These are phyloP conservation scores for Vicia sativa DNA, from an alignment of 306 rosid species.

Conservation along the genomic window DNA sequence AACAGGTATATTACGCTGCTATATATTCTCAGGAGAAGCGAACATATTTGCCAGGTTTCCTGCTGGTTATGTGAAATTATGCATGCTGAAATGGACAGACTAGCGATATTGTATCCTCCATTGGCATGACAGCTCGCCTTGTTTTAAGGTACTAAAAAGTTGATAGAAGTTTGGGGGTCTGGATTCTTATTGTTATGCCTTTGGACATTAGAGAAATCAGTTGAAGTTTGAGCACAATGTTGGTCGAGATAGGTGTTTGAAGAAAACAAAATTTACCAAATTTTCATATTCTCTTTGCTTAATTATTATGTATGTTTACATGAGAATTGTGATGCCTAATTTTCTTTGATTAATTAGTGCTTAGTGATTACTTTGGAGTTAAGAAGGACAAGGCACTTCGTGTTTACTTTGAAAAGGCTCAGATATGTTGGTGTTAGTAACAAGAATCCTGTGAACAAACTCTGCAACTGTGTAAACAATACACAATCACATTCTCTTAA, in stretches of 20 bases:
- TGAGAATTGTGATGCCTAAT: constrained; percentile 8
- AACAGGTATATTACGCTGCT: constrained; percentile 15
- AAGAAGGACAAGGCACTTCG: too few species aligned
- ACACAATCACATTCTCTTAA: background rate
- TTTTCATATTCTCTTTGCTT: background rate
- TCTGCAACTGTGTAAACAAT: background rate
- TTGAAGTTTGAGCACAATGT: constrained; percentile 7
- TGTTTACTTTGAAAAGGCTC: background rate
- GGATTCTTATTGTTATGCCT: constrained; percentile 21
- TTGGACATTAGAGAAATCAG: background rate
- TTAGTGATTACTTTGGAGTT: too few species aligned
- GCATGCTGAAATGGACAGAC: constrained; percentile 7
- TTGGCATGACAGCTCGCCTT: background rate
- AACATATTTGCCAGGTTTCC: constrained; percentile 11
- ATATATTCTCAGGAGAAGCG: background rate
- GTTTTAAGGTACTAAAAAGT: constrained; percentile 13
- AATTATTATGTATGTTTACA: background rate
- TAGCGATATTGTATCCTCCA: constrained; percentile 16
- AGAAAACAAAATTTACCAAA: constrained; percentile 7
- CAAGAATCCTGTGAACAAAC: background rate
- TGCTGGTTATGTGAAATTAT: constrained; percentile 4
- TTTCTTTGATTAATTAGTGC: background rate
- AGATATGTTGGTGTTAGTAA: too few species aligned
- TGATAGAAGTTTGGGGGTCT: background rate
- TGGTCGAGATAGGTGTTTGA: constrained; percentile 28